A percentile compares a stretch with the other conserved stretches of the same genome.
Conservation (phyloP, 805 yeast species). For the Babjeviella inositovora region DNA sequence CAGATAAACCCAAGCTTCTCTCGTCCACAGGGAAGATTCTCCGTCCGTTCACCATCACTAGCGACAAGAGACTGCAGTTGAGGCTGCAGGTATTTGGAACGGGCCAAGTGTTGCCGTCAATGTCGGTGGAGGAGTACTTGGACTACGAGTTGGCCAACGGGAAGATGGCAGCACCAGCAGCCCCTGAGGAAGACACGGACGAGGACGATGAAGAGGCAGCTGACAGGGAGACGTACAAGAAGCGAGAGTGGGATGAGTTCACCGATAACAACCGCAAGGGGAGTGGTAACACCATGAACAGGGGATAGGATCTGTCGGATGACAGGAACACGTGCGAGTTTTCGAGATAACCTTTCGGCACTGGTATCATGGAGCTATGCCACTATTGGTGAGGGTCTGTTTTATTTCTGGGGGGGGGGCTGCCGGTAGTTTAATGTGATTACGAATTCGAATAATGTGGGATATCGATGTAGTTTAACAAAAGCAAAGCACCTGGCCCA, state of each 20-base stretch:
- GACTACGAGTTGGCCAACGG: conserved; percentile 80
- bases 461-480: too few relatives aligned
- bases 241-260: conserved; percentile 89
- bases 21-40: conserved; percentile 65
- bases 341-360: too few relatives aligned
- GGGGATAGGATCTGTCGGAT: too few relatives aligned
- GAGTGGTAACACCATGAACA: conserved; percentile 71
- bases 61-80: conserved; percentile 34
- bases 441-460: too few relatives aligned
- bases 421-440: too few relatives aligned
- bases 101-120: conserved; percentile 85
- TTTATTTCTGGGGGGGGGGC: too few relatives aligned
- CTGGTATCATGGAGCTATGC: too few relatives aligned
- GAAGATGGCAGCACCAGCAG: conserved; percentile 31
- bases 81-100: conserved; percentile 66
- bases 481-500: too few relatives aligned
- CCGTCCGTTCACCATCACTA: conserved; percentile 68
- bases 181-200: conserved; percentile 25
- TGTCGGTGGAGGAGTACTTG: conserved; percentile 84
- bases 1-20: conserved; percentile 35
- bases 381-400: too few relatives aligned
- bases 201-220: conserved; percentile 46
- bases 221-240: conserved; percentile 57
- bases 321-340: too few relatives aligned
- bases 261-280: conserved; percentile 77